Percentiles rank a stretch among this genome's conserved stretches.
These are phyloP conservation scores for Maudiozyma humilis DNA, from an alignment of 1,139 yeast species.

Conservation along the genomic window DNA sequence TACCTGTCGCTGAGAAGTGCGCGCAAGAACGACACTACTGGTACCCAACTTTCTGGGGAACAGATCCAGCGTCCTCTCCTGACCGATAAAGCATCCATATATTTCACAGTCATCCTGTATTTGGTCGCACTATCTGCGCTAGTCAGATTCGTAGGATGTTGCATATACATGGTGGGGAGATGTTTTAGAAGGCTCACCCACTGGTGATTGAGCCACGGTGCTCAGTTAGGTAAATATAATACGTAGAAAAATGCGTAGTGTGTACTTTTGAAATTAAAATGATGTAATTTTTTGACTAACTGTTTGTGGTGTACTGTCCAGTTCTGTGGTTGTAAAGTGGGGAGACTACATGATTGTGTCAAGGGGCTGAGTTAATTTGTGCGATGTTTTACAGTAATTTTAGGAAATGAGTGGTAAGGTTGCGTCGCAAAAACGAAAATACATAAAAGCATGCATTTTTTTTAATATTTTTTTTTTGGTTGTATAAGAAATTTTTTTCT, in stretches of 20 bases:
- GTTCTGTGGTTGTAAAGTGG: not conserved
- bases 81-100: slow-evolving; percentile 41
- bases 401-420: too few species aligned
- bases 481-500: too few species aligned
- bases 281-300: too few species aligned
- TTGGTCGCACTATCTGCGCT: slow-evolving; percentile 73
- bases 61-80: slow-evolving; percentile 14
- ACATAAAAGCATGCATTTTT: too few species aligned
- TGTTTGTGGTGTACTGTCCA: too few species aligned
- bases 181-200: slow-evolving; percentile 23
- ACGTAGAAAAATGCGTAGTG: not conserved
- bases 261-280: too few species aligned
- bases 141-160: slow-evolving; percentile 63
- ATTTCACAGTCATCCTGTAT: slow-evolving; percentile 71
- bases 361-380: too few species aligned
- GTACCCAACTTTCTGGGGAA: slow-evolving; percentile 22
- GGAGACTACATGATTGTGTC: not conserved
- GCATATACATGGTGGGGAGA: slow-evolving; percentile 45
- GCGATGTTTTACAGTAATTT: too few species aligned
- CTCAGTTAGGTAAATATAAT: too few species aligned
- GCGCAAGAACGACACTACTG: slow-evolving; percentile 23
- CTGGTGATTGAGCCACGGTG: not conserved
- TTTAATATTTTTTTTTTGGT: too few species aligned
- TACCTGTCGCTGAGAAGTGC: slow-evolving; percentile 19
- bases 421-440: too few species aligned